Evolutionary conservation across 805 yeast species (phyloP), one percentile per base, ranked within the genome.

Genomic region (Metschnikowia dekortorum): DNA sequence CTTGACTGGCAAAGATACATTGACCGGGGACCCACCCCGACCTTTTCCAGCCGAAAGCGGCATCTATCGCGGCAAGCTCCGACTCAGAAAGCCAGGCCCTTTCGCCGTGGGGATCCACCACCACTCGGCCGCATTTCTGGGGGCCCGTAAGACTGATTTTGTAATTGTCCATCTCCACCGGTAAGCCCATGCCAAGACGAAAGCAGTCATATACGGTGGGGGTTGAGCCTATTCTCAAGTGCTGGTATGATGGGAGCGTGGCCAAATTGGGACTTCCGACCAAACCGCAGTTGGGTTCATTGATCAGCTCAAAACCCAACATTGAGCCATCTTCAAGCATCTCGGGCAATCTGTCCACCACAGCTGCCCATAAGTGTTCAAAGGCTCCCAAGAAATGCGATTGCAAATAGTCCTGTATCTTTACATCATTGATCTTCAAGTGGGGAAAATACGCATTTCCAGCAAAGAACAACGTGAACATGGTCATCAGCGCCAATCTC

Each of bases 391-490:
- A 65, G 61, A 80, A 87, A 58, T 81, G 86, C 31, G 66, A 60
- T 61, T 90, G 96, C 43, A 91, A 69, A 58, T 76, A 91, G 44
- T 83, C 84, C 67, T 90, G 96, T 55, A 91, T 87, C 60, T 88
- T 87, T 10, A 71, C 71, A 10, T 83, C 91, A 63, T 91, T 79
- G 28, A 92, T 75, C 3, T 72, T 69, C 51, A 89, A 82, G 48
- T 85, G 78, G 1, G 97, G 97, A 33, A 92, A 88, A 67, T 83
- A 87, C 13, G 73, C 68, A 47, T 75, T 75, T 2, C 97, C 97
- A 1, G 86, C 84, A 68, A 87, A 90, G 61, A 91, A 91, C 58
- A 89, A 64, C 0, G 96, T 87, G 65, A 89, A 89, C 94, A 91
- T 88, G 8, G 87, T 83, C 53, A 81, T 79, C 34, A 86, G 74